Evolutionary conservation across 2,329 filamentous ascomycete species (phyloP), one percentile per base, ranked within the genome.

Genomic region (Phaeoacremonium minimum): DNA sequence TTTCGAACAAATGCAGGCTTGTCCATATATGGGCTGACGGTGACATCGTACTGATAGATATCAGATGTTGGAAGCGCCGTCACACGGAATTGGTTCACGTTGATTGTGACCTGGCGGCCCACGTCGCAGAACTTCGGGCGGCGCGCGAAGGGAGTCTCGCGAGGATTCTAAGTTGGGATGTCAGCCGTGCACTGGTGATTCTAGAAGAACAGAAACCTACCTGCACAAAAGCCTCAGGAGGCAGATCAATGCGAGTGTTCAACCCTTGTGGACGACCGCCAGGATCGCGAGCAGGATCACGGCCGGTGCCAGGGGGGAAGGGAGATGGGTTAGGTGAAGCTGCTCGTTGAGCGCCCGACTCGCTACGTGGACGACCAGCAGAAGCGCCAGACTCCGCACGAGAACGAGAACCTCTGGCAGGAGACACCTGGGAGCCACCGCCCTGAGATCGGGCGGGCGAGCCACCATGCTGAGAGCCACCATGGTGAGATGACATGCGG

Each of bases 21-120:
- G 39, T 83, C 73, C 0, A 62, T 65, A 7, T 79, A 79, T 2
- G 72, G 77, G 3, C 80, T 77, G 30, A 91, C 72, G 4, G 72
- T 54, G 17, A 95, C 86, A 64, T 95, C 88, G 49, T 91, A 97
- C 54, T 96, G 90, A 44, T 81, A 81, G 15, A 96, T 76, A 0
- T 77, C 74, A 11, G 68, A 73, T 3, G 58, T 69, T 0, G 80
- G 80, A 28, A 81, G 77, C 8, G 66, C 61, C 0, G 57, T 61
- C 37, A 96, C 81, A 0, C 80, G 72, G 60, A 83, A 95, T 9
- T 87, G 80, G 55, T 97, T 97, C 26, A 95, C 63, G 1, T 69
- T 58, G 2, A 87, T 48, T 1, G 60, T 52, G 15, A 80, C 69
- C 0, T 66, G 53, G 42, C 72, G 75, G 2, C 81, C 83, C 7